Evolutionary conservation across 2,329 filamentous ascomycete species (phyloP).

Genomic region (Drechslerella coelobrocha): DNA sequence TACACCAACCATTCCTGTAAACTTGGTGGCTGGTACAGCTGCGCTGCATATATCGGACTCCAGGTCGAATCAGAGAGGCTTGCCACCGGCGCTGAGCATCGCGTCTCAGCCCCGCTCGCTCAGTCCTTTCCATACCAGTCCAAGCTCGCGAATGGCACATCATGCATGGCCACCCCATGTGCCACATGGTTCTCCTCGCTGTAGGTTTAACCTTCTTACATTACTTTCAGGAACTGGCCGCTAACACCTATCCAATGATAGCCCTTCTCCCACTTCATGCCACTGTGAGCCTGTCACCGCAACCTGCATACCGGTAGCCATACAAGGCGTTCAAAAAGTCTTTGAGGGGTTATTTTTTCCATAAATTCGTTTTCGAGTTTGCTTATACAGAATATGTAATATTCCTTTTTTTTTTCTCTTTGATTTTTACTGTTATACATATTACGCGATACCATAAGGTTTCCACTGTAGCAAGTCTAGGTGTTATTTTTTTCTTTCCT

Average conservation of each 20-base stretch:
- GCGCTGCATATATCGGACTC: slow-evolving; percentile 37
- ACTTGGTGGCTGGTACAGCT: slow-evolving; percentile 52
- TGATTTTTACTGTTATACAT: neutral
- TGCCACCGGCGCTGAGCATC: slow-evolving; percentile 29
- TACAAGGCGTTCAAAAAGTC: slow-evolving; percentile 14
- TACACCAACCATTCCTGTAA: slow-evolving; percentile 54
- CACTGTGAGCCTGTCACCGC: slow-evolving; percentile 40
- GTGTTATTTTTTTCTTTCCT: neutral
- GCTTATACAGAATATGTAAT: neutral
- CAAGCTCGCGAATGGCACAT: slow-evolving; percentile 37
- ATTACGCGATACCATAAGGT: neutral
- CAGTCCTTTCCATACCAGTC: slow-evolving; percentile 38
- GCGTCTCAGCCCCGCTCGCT: slow-evolving; percentile 41
- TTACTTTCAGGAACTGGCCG: neutral
- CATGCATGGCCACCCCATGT: slow-evolving; percentile 28
- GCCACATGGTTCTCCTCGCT: slow-evolving; percentile 40
- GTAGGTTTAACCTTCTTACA: slow-evolving; percentile 22
- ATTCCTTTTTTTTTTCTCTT: neutral
- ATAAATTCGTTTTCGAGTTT: neutral
- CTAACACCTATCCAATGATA: slow-evolving; percentile 22
- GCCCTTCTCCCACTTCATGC: slow-evolving; percentile 37
- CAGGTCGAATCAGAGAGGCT: slow-evolving; percentile 23
- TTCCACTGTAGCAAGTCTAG: neutral
- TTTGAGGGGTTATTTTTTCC: neutral
- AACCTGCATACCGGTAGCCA: slow-evolving; percentile 31